phyloP scores from a whole-genome alignment of 305 asterid species.

The Fraxinus velutina region DNA sequence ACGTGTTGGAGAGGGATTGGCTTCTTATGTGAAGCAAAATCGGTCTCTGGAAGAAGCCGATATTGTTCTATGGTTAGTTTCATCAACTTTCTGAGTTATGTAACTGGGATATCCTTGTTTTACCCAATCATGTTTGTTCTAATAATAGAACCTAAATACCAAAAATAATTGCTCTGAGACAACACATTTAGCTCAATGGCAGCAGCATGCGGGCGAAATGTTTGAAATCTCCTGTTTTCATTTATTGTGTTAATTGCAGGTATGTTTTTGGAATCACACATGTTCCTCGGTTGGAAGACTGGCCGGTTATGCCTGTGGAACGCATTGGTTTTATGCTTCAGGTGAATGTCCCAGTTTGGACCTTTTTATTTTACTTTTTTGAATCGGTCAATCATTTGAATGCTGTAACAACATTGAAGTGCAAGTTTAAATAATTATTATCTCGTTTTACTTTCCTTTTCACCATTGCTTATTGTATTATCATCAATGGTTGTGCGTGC shows the following conservation, averaged over 20 bases:
- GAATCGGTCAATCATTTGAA: background rate
- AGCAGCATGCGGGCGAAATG: background rate
- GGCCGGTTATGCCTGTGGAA: conserved; percentile 99
- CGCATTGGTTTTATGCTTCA: conserved; percentile 84
- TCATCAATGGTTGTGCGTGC: conserved; percentile 27
- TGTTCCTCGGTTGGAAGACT: conserved; percentile 90
- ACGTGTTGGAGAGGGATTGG: conserved; percentile 93
- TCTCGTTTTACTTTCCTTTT: background rate
- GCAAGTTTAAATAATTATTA: background rate
- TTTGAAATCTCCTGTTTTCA: background rate
- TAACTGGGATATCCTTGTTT: background rate
- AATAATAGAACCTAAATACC: background rate
- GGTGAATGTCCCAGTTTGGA: conserved; percentile 35
- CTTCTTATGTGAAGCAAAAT: conserved; percentile 81
- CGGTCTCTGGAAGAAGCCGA: conserved; percentile 84
- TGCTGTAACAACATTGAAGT: background rate
- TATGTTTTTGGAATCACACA: conserved; percentile 92
- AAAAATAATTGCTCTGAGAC: background rate
- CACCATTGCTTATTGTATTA: background rate
- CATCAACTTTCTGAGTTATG: background rate
- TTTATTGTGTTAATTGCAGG: conserved; percentile 39
- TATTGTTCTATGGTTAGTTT: conserved; percentile 81
- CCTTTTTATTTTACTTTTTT: background rate
- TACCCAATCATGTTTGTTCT: background rate
- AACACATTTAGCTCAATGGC: background rate